Evolutionary conservation across 1,139 yeast genomes (phyloP).

Genomic region (Blastobotrys raffinosifermentans): DNA sequence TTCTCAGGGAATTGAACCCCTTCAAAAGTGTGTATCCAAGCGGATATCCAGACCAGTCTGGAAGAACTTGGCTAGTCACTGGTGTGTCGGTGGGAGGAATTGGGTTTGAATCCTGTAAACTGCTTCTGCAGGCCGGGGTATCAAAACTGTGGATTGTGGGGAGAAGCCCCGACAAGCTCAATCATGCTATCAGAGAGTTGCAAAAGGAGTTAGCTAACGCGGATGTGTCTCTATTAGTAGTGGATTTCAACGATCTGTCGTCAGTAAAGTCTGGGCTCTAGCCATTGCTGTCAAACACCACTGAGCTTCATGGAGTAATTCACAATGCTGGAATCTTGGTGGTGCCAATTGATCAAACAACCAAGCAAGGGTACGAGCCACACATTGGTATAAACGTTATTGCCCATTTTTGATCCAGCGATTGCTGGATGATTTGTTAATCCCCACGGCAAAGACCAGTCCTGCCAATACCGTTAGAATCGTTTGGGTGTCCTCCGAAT

Average conservation of each 20-base stretch:
- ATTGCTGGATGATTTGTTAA: conserved; percentile 40
- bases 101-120: conserved; percentile 39
- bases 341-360: conserved; percentile 36
- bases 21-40: too few relatives aligned
- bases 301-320: conserved; percentile 26
- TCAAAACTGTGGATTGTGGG: conserved; percentile 43
- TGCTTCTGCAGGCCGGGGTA: too few relatives aligned
- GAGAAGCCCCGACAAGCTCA: conserved; percentile 36
- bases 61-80: too few relatives aligned
- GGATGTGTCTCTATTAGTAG: conserved; percentile 19
- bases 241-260: conserved; percentile 44
- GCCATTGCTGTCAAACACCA: conserved; percentile 27
- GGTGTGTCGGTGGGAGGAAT: too few relatives aligned
- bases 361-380: conserved; percentile 45
- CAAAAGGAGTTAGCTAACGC: conserved; percentile 24
- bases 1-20: too few relatives aligned
- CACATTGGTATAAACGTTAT: conserved; percentile 48
- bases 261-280: conserved; percentile 41
- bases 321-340: conserved; percentile 45
- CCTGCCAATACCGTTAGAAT: conserved; percentile 31
- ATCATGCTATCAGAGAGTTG: conserved; percentile 33
- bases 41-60: too few relatives aligned
- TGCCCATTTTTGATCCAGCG: conserved; percentile 47
- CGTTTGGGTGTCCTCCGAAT: conserved; percentile 44
- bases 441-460: conserved; percentile 30